These are phyloP conservation scores for Cladosporium sp. DNA, from an alignment of 2,329 filamentous ascomycete species.

Conservation along the genomic window DNA sequence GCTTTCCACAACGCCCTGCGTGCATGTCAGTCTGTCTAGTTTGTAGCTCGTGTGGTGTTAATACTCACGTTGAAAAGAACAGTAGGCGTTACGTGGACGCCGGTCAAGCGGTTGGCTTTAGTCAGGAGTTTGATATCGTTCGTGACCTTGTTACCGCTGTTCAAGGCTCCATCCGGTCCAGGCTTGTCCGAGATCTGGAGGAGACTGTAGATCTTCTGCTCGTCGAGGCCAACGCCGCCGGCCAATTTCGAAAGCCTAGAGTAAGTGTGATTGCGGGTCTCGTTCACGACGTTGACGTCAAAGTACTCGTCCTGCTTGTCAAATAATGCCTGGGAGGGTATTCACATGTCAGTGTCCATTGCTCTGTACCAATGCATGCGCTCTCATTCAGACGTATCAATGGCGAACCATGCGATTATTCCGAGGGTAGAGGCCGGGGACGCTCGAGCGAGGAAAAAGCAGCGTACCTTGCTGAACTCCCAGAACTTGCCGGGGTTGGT, in stretches of 20 bases:
- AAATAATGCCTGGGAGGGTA: constrained; percentile 50
- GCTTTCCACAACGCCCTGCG: constrained; percentile 64
- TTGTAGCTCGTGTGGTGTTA: constrained; percentile 56
- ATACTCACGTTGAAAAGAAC: constrained; percentile 69
- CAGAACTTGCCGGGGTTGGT: constrained; percentile 71
- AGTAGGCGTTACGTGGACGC: constrained; percentile 87
- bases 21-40: constrained; percentile 18
- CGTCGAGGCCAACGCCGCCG: constrained; percentile 62
- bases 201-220: constrained; percentile 63
- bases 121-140: constrained; percentile 79
- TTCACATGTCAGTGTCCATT: neutral
- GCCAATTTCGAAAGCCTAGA: constrained; percentile 72
- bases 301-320: constrained; percentile 72
- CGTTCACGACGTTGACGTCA: constrained; percentile 77
- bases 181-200: constrained; percentile 67
- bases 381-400: no score
- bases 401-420: no score
- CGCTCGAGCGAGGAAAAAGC: no score
- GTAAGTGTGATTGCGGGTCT: constrained; percentile 82
- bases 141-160: constrained; percentile 76
- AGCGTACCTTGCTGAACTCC: constrained; percentile 59
- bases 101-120: constrained; percentile 68
- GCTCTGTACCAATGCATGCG: no score
- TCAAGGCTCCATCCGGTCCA: constrained; percentile 63
- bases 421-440: no score